Evolutionary conservation across 1,284 basidiomycete species (phyloP), one percentile per base, ranked within the genome.

Genomic region (Microbotryomycetes sp.): DNA sequence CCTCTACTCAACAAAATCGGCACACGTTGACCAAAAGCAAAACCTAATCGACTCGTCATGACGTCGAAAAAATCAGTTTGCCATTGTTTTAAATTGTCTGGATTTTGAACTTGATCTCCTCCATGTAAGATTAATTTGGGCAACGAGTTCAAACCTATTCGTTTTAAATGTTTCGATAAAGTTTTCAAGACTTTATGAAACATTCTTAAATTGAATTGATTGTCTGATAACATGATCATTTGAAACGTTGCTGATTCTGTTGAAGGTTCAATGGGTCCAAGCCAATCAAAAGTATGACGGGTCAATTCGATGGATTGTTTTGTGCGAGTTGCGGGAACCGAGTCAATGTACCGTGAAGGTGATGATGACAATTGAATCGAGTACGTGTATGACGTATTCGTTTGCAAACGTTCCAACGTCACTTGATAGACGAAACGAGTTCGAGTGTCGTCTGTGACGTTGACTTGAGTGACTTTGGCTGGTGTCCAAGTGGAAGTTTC

Each of bases 21-120:
- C 9, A 63, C 58, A 22, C 61, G 47, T 47, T 59, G 64, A 0
- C 64, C 60, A 26, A 53, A 25, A 3, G 23, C 6, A 49, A 51
- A 4, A 31, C 32, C 47, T 26, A 55, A 52, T 3, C 56, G 28
- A 29, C 63, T 60, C 16, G 71, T 71, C 19, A 72, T 26, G 1
- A 66, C 61, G 30, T 72, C 71, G 62, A 62, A 72, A 22, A 71
- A 62, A 49, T 71, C 70, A 15, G 71, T 72, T 50, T 72, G 71
- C 71, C 71, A 72, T 22, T 72, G 66, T 3, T 62, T 58, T 32
- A 68, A 60, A 52, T 70, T 62, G 56, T 68, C 54, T 3, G 68
- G 60, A 45, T 67, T 62, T 49, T 71, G 68, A 25, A 70, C 68
- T 9, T 55, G 54, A 51, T 72, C 70, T 12, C 71, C 71, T 15